Conservation (phyloP, 306 rosid species). For the Gastrolobium villosum region DNA sequence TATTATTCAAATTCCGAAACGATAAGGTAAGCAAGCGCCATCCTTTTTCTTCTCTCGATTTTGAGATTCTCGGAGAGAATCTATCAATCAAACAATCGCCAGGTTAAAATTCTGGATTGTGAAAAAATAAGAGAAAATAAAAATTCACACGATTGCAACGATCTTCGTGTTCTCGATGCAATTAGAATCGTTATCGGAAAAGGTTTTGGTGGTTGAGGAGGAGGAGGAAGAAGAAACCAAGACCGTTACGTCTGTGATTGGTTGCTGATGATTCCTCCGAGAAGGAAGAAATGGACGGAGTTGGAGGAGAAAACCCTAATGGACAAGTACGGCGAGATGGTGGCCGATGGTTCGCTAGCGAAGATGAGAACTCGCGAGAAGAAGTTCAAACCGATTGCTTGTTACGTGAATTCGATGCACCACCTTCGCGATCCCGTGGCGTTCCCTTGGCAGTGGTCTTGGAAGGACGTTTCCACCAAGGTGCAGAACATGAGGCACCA, state of each 20-base stretch:
- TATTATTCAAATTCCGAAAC: not conserved
- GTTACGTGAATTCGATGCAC: constrained; percentile 83
- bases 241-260: constrained; percentile 24
- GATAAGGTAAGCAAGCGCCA: constrained; percentile 34
- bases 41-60: not conserved
- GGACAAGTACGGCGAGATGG: constrained; percentile 88
- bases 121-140: not conserved
- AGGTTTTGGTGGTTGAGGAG: constrained; percentile 46
- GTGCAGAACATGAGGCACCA: constrained; percentile 99
- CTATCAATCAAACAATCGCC: constrained; percentile 20
- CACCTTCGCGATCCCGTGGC: constrained; percentile 72
- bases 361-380: constrained; percentile 97
- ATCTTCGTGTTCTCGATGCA: constrained; percentile 52
- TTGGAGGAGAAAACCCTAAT: constrained; percentile 95
- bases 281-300: constrained; percentile 99
- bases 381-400: constrained; percentile 90
- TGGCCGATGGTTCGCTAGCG: constrained; percentile 77
- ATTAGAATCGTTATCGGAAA: constrained; percentile 42
- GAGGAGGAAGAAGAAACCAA: constrained; percentile 13
- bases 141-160: constrained; percentile 27
- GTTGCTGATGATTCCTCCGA: constrained; percentile 70
- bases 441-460: constrained; percentile 96
- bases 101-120: constrained; percentile 36
- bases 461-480: constrained; percentile 98
- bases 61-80: constrained; percentile 3